phyloP scores from a whole-genome alignment of 1,284 basidiomycete species.

The Rhodotorula sp. region DNA sequence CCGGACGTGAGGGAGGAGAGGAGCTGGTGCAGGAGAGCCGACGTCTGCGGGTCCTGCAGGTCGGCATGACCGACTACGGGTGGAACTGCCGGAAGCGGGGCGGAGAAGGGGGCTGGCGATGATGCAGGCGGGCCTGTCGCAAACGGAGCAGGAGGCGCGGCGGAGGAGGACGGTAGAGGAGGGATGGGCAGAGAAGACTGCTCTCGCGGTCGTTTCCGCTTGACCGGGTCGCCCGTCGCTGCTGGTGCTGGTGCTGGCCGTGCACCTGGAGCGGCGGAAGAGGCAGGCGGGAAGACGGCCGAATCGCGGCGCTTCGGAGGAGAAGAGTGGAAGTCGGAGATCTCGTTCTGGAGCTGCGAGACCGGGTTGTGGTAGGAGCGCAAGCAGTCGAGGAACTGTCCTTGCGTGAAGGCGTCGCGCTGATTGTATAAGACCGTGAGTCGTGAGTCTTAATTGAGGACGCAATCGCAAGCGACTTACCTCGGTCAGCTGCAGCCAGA shows the following conservation, averaged over 20 bases:
- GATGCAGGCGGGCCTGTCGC: neutral
- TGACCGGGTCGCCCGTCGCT: constrained; percentile 36
- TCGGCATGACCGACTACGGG: neutral
- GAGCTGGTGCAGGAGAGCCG: constrained; percentile 33
- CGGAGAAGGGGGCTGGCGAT: neutral
- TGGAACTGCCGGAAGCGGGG: neutral
- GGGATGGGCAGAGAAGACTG: constrained; percentile 12
- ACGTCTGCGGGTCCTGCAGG: constrained; percentile 28
- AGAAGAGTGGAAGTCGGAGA: constrained; percentile 26
- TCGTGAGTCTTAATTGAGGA: neutral
- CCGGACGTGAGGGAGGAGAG: constrained; percentile 15
- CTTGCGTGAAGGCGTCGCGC: constrained; percentile 40
- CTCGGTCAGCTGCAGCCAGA: constrained; percentile 42
- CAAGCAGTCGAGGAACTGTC: constrained; percentile 38
- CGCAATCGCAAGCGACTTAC: neutral
- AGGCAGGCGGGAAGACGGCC: neutral
- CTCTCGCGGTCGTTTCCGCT: constrained; percentile 29
- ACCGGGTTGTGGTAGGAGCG: constrained; percentile 40
- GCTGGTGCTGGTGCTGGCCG: neutral
- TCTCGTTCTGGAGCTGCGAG: constrained; percentile 25
- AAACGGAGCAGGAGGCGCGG: constrained; percentile 2
- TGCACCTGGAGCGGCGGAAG: neutral
- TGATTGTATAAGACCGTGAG: neutral
- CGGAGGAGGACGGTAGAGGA: neutral
- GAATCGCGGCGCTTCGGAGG: constrained; percentile 22